phyloP scores from a whole-genome alignment of 2,329 filamentous ascomycete species.

The Calonectria montana region DNA sequence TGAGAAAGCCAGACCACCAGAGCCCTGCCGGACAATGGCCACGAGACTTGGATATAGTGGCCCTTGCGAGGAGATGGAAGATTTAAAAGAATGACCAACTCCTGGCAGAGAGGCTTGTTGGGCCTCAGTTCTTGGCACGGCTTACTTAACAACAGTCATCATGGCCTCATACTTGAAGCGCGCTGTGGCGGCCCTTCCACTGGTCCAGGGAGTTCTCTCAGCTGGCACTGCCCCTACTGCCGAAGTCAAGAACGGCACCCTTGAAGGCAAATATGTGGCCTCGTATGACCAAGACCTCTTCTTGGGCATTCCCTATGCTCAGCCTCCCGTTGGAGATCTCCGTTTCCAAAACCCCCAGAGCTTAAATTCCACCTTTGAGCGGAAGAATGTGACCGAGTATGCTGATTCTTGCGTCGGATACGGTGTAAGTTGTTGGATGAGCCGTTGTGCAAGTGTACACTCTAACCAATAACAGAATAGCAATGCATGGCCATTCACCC shows the following conservation, averaged over 20 bases:
- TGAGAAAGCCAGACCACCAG: neutral
- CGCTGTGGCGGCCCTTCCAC: constrained; percentile 1
- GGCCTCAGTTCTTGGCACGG: neutral
- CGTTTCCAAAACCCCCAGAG: constrained; percentile 15
- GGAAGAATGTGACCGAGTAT: constrained; percentile 34
- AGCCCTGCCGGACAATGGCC: neutral
- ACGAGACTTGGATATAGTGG: neutral
- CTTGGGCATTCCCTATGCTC: constrained; percentile 36
- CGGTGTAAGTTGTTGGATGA: constrained; percentile 20
- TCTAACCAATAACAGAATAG: constrained; percentile 23
- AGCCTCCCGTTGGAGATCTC: constrained; percentile 15
- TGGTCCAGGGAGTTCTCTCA: neutral
- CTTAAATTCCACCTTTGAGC: constrained; percentile 21
- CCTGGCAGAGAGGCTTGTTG: neutral
- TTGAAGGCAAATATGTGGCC: constrained; percentile 35
- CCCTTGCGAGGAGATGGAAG: neutral
- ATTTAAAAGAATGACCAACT: neutral
- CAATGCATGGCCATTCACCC: constrained; percentile 28
- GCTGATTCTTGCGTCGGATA: constrained; percentile 41
- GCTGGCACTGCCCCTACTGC: constrained; percentile 13
- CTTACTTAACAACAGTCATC: neutral
- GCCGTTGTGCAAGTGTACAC: neutral
- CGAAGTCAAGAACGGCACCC: constrained; percentile 35
- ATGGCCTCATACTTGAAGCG: constrained; percentile 12
- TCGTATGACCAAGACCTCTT: constrained; percentile 36